Evolutionary conservation across 371 early-diverging fungal species (phyloP).

Genomic region (Basidiobolus meristosporus): DNA sequence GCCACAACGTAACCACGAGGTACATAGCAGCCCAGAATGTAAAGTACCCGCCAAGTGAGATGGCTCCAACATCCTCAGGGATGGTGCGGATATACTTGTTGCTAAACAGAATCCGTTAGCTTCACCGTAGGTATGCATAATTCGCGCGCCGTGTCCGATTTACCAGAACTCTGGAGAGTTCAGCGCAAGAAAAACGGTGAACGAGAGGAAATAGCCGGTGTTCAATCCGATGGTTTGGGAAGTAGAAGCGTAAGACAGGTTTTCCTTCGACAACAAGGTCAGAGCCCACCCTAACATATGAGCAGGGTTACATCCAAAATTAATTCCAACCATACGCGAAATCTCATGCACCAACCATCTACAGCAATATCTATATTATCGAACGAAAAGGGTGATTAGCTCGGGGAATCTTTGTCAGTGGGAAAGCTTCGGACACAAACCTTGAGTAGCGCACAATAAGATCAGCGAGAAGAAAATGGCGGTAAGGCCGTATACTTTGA

Average conservation of each 20-base stretch:
- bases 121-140: background rate
- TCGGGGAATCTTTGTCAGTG: background rate
- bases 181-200: slow-evolving; percentile 89
- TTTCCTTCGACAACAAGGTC: slow-evolving; percentile 74
- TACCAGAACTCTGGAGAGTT: slow-evolving; percentile 77
- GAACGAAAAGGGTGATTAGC: background rate
- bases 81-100: slow-evolving; percentile 71
- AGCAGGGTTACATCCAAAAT: slow-evolving; percentile 1
- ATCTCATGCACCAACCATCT: too few relatives aligned
- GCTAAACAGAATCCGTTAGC: slow-evolving; percentile 11
- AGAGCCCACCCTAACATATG: slow-evolving; percentile 72
- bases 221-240: slow-evolving; percentile 94
- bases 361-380: slow-evolving; percentile 72
- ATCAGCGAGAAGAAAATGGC: slow-evolving; percentile 57
- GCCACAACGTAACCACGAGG: slow-evolving; percentile 59
- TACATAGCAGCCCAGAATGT: slow-evolving; percentile 84
- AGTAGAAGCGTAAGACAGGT: slow-evolving; percentile 74
- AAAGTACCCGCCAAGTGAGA: slow-evolving; percentile 72
- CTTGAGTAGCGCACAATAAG: slow-evolving; percentile 89
- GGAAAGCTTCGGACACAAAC: slow-evolving; percentile 3
- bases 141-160: background rate
- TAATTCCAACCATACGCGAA: slow-evolving; percentile 3
- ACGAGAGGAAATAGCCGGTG: slow-evolving; percentile 85
- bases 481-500: slow-evolving; percentile 42
- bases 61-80: slow-evolving; percentile 48